Conservation (phyloP, 805 yeast genomes). For the Diddensiella caesifluorescens region DNA sequence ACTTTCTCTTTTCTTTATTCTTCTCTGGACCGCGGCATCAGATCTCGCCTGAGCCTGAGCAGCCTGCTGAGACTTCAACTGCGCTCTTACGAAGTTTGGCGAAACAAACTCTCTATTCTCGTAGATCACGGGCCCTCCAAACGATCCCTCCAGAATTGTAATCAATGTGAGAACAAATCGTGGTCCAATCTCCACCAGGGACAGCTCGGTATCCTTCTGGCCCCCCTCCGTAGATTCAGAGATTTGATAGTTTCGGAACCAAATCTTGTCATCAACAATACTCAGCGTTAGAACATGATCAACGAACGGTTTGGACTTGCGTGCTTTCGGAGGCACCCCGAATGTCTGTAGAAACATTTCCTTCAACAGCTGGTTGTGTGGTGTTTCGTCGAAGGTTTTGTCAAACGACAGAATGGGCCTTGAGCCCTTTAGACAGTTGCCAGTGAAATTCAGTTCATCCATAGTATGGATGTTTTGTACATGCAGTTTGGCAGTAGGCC, state of each 20-base stretch:
- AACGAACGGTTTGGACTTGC: slow-evolving; percentile 89
- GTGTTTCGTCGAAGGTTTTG: slow-evolving; percentile 59
- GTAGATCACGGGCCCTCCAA: slow-evolving; percentile 95
- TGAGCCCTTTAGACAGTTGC: slow-evolving; percentile 92
- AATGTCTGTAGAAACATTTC: slow-evolving; percentile 77
- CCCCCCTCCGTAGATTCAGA: slow-evolving; percentile 51
- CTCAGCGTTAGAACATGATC: slow-evolving; percentile 94
- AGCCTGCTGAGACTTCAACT: slow-evolving; percentile 73
- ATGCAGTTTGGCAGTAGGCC: slow-evolving; percentile 92
- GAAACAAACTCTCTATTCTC: slow-evolving; percentile 96
- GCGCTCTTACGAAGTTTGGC: slow-evolving; percentile 93
- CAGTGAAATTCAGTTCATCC: slow-evolving; percentile 94
- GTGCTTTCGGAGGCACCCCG: slow-evolving; percentile 92
- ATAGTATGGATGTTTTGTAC: slow-evolving; percentile 92
- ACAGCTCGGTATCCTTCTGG: slow-evolving; percentile 48
- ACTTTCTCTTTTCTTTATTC: slow-evolving; percentile 67
- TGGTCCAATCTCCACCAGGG: slow-evolving; percentile 93
- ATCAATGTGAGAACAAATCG: slow-evolving; percentile 90
- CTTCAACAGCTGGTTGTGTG: slow-evolving; percentile 70
- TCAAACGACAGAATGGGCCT: slow-evolving; percentile 92
- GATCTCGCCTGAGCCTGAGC: slow-evolving; percentile 70
- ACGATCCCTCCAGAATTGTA: slow-evolving; percentile 90
- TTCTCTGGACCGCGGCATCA: slow-evolving; percentile 71
- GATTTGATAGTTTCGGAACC: slow-evolving; percentile 95
- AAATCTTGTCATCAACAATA: slow-evolving; percentile 85